Conservation (phyloP, 805 yeast genomes). For the Pichia scutulata region DNA sequence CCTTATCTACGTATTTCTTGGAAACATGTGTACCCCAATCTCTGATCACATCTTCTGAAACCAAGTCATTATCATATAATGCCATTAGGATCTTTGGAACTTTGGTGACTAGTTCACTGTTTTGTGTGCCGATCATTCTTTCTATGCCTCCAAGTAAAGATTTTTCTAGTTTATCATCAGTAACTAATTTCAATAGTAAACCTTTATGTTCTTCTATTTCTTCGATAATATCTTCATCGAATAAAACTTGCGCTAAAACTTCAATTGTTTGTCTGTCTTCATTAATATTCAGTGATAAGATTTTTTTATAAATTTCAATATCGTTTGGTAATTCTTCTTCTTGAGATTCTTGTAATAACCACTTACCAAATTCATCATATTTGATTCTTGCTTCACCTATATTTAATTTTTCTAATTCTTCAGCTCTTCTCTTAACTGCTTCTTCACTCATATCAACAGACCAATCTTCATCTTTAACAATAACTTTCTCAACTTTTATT, state of each 20-base stretch:
- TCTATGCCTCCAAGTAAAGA: constrained; percentile 94
- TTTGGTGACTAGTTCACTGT: constrained; percentile 55
- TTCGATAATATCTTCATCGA: constrained; percentile 65
- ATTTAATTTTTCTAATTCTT: constrained; percentile 66
- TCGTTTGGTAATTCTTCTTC: constrained; percentile 58
- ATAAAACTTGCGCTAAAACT: constrained; percentile 86
- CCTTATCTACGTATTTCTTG: constrained; percentile 90
- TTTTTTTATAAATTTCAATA: constrained; percentile 88
- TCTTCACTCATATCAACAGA: constrained; percentile 95
- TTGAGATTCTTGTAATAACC: constrained; percentile 51
- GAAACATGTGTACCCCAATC: constrained; percentile 89
- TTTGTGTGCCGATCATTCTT: constrained; percentile 79
- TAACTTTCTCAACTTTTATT: constrained; percentile 36
- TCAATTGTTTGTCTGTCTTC: constrained; percentile 72
- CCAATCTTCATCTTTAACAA: constrained; percentile 89
- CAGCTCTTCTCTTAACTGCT: constrained; percentile 88
- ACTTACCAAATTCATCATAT: constrained; percentile 79
- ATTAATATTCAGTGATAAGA: constrained; percentile 66
- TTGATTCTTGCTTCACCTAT: constrained; percentile 35
- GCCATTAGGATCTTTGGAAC: constrained; percentile 79
- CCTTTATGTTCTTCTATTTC: constrained; percentile 77
- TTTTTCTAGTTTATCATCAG: constrained; percentile 65
- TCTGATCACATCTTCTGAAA: constrained; percentile 72
- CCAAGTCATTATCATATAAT: constrained; percentile 75
- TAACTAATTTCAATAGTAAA: constrained; percentile 68